Percentiles rank a stretch among this genome's conserved stretches.
phyloP scores from a whole-genome alignment of 176 grass and related monocot species.

The Oryza longistaminata region DNA sequence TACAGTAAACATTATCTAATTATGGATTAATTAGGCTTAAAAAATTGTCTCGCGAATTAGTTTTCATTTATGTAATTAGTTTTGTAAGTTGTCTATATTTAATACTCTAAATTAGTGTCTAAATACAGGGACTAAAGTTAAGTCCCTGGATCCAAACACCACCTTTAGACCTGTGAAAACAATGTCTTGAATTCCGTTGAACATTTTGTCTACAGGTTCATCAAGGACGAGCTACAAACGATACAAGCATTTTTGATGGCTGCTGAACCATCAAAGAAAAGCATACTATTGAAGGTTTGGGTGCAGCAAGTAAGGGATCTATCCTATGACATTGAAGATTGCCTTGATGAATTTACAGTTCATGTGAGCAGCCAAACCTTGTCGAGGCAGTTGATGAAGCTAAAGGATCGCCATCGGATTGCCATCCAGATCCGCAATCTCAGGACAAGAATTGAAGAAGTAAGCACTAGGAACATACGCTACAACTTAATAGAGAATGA shows the following conservation, averaged over 20 bases:
- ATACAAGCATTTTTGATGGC: neutral
- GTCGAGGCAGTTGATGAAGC: neutral
- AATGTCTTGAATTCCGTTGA: no score
- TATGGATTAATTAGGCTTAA: no score
- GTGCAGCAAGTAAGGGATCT: conserved; percentile 8
- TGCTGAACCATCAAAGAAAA: neutral
- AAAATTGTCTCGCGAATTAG: no score
- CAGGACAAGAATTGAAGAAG: conserved; percentile 33
- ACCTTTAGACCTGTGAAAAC: no score
- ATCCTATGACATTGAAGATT: conserved; percentile 32
- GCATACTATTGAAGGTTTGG: neutral
- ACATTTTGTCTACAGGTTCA: no score
- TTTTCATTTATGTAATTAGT: no score
- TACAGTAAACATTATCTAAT: no score
- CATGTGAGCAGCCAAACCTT: neutral
- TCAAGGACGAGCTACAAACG: no score
- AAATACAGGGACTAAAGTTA: no score
- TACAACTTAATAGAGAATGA: neutral
- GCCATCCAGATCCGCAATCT: conserved; percentile 12
- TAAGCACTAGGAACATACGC: conserved; percentile 3
- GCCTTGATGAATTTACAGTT: conserved; percentile 8
- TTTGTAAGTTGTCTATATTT: no score
- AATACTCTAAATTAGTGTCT: no score
- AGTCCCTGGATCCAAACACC: no score
- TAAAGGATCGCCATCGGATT: neutral